Conservation (phyloP, 495 filamentous ascomycete species). For the Penicillium longicatenatum region DNA sequence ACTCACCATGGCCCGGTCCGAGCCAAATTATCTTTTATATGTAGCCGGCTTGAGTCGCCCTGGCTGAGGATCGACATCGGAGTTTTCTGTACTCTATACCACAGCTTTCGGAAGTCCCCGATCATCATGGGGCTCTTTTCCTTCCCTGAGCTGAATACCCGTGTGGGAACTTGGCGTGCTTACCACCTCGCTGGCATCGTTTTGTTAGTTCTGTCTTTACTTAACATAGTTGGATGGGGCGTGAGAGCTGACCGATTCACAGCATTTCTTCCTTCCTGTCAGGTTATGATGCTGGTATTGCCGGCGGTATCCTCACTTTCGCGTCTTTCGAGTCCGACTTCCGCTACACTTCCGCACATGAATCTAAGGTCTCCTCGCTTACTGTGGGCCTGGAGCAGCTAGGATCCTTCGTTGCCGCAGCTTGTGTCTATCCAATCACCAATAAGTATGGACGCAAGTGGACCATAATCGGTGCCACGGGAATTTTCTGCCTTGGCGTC, state of each 20-base stretch:
- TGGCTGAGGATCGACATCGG: constrained; percentile 8
- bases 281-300: constrained; percentile 41
- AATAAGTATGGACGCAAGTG: constrained; percentile 46
- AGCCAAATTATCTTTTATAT: constrained; percentile 11
- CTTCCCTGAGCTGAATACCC: constrained; percentile 28
- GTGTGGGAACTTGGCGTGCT: constrained; percentile 25
- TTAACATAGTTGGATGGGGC: too few species aligned
- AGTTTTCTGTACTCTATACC: neutral
- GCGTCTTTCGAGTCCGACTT: constrained; percentile 39
- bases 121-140: constrained; percentile 22
- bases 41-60: constrained; percentile 3
- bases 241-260: neutral
- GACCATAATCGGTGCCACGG: constrained; percentile 44
- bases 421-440: constrained; percentile 49
- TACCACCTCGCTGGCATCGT: constrained; percentile 29
- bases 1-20: constrained; percentile 12
- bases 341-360: constrained; percentile 24
- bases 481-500: constrained; percentile 48
- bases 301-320: constrained; percentile 39
- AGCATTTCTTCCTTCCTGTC: constrained; percentile 36
- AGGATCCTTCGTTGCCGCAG: constrained; percentile 45
- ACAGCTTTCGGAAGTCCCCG: neutral
- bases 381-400: constrained; percentile 49
- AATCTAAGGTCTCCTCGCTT: constrained; percentile 41
- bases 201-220: constrained; percentile 20